phyloP scores from a whole-genome alignment of 1,139 yeast genomes.

The Taphrina flavorubra region DNA sequence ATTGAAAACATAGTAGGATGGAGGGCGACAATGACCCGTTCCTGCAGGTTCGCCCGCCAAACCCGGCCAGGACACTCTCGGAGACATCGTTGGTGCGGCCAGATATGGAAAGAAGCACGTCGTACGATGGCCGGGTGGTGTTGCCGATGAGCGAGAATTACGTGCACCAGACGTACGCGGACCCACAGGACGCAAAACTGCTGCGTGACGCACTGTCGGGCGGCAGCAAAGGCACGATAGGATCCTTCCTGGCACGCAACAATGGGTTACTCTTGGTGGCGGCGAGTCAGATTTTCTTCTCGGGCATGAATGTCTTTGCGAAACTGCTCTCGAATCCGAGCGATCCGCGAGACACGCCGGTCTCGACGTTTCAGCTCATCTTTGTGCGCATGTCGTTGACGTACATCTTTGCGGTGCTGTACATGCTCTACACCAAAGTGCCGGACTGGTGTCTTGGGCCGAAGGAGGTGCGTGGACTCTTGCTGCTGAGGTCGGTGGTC shows the following conservation, averaged over 20 bases:
- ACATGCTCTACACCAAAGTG: constrained; percentile 43
- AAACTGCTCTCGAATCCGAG: constrained; percentile 71
- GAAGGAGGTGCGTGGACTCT: constrained; percentile 59
- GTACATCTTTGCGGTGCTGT: constrained; percentile 32
- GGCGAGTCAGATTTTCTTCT: constrained; percentile 66
- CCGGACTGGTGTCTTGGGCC: constrained; percentile 78
- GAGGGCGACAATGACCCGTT: background rate
- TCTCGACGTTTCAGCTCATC: constrained; percentile 78
- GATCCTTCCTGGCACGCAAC: constrained; percentile 37
- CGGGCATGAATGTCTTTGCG: constrained; percentile 76
- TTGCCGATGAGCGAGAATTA: constrained; percentile 36
- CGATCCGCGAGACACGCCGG: constrained; percentile 55
- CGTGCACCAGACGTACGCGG: constrained; percentile 32
- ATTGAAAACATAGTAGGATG: background rate
- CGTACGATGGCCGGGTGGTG: constrained; percentile 33
- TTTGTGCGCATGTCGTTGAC: constrained; percentile 66
- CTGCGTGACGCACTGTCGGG: constrained; percentile 17
- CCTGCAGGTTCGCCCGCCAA: constrained; percentile 2
- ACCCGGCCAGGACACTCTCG: background rate
- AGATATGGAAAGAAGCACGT: constrained; percentile 15
- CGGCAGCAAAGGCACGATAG: background rate
- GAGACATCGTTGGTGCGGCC: constrained; percentile 11
- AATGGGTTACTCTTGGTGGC: constrained; percentile 45
- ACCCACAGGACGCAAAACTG: constrained; percentile 17
- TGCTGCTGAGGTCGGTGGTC: constrained; percentile 68